Evolutionary conservation across 371 early-diverging fungal species (phyloP).

Genomic region (Dichotomocladium elegans): DNA sequence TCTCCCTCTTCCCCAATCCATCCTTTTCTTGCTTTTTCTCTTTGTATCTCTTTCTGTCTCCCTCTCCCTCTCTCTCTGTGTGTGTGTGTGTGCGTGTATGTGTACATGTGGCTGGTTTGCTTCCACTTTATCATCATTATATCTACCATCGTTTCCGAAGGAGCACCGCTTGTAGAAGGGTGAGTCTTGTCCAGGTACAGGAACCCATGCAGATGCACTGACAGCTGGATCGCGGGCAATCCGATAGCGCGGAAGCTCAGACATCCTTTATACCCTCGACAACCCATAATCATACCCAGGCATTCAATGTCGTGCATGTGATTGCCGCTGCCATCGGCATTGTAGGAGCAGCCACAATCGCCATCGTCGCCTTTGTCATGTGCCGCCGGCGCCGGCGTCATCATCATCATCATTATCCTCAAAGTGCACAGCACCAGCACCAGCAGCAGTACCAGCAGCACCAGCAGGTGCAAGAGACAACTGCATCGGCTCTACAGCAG

Average conservation of each 20-base stretch:
- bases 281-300: not conserved
- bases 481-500: too few relatives aligned
- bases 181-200: too few relatives aligned
- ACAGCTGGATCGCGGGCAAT: too few relatives aligned
- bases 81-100: not conserved
- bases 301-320: constrained; percentile 16
- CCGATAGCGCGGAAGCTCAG: too few relatives aligned
- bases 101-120: constrained; percentile 4
- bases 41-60: not conserved
- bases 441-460: too few relatives aligned
- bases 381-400: constrained; percentile 10
- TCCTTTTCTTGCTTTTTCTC: not conserved
- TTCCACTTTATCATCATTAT: not conserved
- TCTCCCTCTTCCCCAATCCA: not conserved
- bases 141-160: too few relatives aligned
- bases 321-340: constrained; percentile 19
- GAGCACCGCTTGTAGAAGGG: too few relatives aligned
- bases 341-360: constrained; percentile 7
- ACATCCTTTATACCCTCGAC: too few relatives aligned
- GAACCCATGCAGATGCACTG: not conserved
- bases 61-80: not conserved
- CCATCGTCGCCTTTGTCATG: constrained; percentile 11
- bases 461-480: too few relatives aligned
- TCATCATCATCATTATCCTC: not conserved
- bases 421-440: not conserved